Evolutionary conservation across 1,284 basidiomycete genomes (phyloP).

Genomic region (Kwoniella shivajii): DNA sequence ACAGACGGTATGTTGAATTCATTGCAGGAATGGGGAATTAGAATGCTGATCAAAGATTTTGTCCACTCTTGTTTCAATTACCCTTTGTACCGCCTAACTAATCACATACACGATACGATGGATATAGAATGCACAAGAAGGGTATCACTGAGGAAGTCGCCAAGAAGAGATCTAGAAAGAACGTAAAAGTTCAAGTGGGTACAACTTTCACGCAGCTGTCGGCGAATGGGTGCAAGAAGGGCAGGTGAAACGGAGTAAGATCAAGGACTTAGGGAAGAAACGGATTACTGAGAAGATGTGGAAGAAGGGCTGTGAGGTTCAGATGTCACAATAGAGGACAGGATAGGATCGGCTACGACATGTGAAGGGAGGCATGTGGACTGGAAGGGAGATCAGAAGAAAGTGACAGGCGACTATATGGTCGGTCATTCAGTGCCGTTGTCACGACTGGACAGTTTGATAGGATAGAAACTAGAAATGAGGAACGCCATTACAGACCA

Average conservation of each 20-base stretch:
- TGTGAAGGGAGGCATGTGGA: background rate
- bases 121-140: constrained; percentile 94
- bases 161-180: constrained; percentile 97
- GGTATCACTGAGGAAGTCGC: constrained; percentile 98
- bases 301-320: background rate
- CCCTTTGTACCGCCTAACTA: too few relatives aligned
- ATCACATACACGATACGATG: constrained; percentile 72
- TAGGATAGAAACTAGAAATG: too few relatives aligned
- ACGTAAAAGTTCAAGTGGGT: constrained; percentile 78
- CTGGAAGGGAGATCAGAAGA: background rate
- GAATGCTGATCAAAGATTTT: background rate
- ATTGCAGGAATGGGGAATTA: background rate
- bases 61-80: too few relatives aligned
- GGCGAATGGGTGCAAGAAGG: too few relatives aligned
- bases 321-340: too few relatives aligned
- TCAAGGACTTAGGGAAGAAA: constrained; percentile 17
- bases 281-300: too few relatives aligned
- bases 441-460: too few relatives aligned
- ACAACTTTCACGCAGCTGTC: too few relatives aligned
- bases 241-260: constrained; percentile 43
- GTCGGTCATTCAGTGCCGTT: too few relatives aligned
- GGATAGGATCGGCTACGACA: background rate
- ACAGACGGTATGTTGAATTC: constrained; percentile 62
- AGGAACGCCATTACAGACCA: too few relatives aligned
- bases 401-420: background rate